Evolutionary conservation across 1,284 basidiomycete genomes (phyloP).

Genomic region (Malassezia sympodialis): DNA sequence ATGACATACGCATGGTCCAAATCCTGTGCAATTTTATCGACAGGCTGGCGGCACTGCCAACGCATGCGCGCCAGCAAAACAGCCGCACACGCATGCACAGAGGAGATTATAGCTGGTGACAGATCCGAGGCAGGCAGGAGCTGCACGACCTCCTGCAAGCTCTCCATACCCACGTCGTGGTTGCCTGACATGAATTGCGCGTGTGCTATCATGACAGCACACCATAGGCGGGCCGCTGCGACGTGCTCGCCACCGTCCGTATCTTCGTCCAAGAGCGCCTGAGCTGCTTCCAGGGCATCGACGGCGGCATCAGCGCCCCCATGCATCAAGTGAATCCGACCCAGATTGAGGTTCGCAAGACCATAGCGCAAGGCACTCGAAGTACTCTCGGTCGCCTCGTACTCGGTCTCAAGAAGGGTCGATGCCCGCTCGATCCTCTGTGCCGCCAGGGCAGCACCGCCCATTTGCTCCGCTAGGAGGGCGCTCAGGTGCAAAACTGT

Average conservation of each 20-base stretch:
- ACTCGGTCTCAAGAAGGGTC: constrained; percentile 66
- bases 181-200: constrained; percentile 15
- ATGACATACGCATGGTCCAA: constrained; percentile 53
- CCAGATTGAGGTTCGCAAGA: constrained; percentile 72
- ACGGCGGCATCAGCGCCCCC: constrained; percentile 58
- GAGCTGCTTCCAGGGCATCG: constrained; percentile 63
- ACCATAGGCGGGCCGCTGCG: constrained; percentile 8
- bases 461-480: constrained; percentile 73
- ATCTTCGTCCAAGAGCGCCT: constrained; percentile 59
- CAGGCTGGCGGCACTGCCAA: constrained; percentile 62
- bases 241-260: constrained; percentile 51
- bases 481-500: constrained; percentile 74
- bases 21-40: constrained; percentile 67
- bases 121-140: background rate
- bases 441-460: constrained; percentile 59
- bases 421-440: constrained; percentile 61
- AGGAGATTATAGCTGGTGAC: constrained; percentile 30
- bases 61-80: constrained; percentile 69
- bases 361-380: constrained; percentile 67
- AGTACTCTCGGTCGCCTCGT: constrained; percentile 74
- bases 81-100: constrained; percentile 63
- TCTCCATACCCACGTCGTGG: constrained; percentile 1
- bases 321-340: constrained; percentile 61
- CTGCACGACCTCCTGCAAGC: constrained; percentile 13
- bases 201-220: constrained; percentile 19